Evolutionary conservation across 2,329 filamentous ascomycete genomes (phyloP).

Genomic region (Parafenestella ontariensis): DNA sequence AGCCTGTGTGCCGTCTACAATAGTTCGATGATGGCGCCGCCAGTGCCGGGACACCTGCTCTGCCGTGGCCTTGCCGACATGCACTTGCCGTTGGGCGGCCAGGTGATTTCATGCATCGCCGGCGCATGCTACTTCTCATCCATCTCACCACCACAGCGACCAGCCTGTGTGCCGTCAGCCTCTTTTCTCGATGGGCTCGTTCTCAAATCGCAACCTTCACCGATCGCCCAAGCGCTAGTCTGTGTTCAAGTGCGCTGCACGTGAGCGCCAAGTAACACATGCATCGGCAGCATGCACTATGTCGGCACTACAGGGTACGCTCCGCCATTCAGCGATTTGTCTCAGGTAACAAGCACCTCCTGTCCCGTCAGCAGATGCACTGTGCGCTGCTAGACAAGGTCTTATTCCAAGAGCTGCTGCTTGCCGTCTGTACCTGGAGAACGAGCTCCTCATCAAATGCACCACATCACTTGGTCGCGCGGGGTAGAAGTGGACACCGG

Average conservation of each 20-base stretch:
- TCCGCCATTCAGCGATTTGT: constrained; percentile 38
- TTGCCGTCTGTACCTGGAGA: constrained; percentile 30
- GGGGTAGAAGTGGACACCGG: constrained; percentile 20
- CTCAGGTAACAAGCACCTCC: constrained; percentile 36
- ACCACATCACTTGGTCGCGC: constrained; percentile 19
- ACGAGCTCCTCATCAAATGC: constrained; percentile 14
- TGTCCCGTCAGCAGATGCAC: constrained; percentile 34
- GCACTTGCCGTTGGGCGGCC: constrained; percentile 12
- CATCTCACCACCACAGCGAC: background rate
- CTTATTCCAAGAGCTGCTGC: constrained; percentile 12
- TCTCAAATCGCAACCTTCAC: constrained; percentile 23
- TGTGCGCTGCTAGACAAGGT: constrained; percentile 24
- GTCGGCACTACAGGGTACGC: constrained; percentile 29
- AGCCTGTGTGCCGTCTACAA: constrained; percentile 15
- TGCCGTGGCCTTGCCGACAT: constrained; percentile 8
- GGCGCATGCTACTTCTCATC: constrained; percentile 3
- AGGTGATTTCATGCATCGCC: constrained; percentile 7
- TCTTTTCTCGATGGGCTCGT: constrained; percentile 9
- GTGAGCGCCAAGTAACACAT: constrained; percentile 40
- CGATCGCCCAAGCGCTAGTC: constrained; percentile 22
- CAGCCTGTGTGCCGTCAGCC: constrained; percentile 5
- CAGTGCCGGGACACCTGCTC: constrained; percentile 22
- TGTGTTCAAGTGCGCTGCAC: constrained; percentile 19
- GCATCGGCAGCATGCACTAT: constrained; percentile 41
- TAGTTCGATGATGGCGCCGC: too few relatives aligned